phyloP scores from a whole-genome alignment of 1,284 basidiomycete genomes.

The Microbotryomycetes sp. region DNA sequence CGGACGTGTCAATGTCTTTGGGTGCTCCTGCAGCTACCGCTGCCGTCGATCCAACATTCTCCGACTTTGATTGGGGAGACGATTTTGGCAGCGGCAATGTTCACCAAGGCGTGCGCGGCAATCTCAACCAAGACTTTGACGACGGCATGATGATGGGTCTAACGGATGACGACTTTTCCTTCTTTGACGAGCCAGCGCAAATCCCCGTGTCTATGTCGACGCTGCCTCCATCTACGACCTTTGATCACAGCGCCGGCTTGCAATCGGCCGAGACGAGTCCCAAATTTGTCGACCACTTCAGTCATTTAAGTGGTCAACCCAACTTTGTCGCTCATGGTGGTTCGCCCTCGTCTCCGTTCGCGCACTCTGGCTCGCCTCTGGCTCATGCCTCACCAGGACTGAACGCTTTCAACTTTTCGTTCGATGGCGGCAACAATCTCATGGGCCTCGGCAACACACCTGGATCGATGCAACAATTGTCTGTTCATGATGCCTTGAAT shows the following conservation, averaged over 20 bases:
- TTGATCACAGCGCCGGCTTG: neutral
- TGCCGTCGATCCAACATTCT: constrained; percentile 13
- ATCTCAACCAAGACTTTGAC: constrained; percentile 12
- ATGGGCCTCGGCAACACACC: constrained; percentile 13
- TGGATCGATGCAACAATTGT: neutral
- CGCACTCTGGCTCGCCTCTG: constrained; percentile 4
- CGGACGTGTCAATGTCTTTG: neutral
- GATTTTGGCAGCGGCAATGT: constrained; percentile 8
- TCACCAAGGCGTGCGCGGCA: neutral
- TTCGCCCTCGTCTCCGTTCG: constrained; percentile 5
- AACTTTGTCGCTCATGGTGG: neutral
- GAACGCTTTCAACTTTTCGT: neutral
- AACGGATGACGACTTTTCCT: constrained; percentile 39
- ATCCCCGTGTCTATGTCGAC: neutral
- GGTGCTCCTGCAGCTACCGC: neutral
- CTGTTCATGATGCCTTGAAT: neutral
- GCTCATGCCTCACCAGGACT: constrained; percentile 4
- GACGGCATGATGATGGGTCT: constrained; percentile 29
- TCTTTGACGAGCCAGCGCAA: constrained; percentile 35
- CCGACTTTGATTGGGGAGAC: constrained; percentile 31
- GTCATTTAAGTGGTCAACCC: constrained; percentile 3
- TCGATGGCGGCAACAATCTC: constrained; percentile 9
- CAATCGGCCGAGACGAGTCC: constrained; percentile 14
- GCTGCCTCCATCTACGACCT: neutral
- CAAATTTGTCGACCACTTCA: constrained; percentile 28